Conservation (phyloP, 1,139 yeast genomes). For the Pichia sp. region DNA sequence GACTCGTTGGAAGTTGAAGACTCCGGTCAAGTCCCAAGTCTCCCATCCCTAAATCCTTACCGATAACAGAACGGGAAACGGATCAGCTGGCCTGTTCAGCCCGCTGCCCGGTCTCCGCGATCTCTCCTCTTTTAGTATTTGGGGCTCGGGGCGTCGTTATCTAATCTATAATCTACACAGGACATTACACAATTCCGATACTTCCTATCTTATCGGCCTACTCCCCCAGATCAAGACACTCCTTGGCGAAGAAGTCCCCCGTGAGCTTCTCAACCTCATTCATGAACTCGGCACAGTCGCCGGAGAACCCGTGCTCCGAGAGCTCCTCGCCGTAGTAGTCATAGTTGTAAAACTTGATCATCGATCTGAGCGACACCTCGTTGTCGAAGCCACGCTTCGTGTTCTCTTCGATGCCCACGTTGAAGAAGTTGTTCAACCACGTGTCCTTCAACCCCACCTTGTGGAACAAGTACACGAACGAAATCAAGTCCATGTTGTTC, state of each 20-base stretch:
- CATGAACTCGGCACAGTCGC: conserved; percentile 15
- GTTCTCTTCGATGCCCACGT: conserved; percentile 52
- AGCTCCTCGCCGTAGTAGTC: conserved; percentile 52
- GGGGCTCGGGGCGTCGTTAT: no score
- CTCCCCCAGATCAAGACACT: conserved; percentile 6
- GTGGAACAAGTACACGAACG: conserved; percentile 79
- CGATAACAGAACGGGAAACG: no score
- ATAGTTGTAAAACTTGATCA: conserved; percentile 76
- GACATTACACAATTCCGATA: no score
- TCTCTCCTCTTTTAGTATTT: no score
- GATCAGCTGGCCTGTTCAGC: no score
- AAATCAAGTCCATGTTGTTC: conserved; percentile 89
- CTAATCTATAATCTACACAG: no score
- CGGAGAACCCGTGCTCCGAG: conserved; percentile 32
- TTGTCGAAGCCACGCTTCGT: conserved; percentile 80
- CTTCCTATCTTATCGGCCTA: no score
- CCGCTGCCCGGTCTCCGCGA: no score
- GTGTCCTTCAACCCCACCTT: conserved; percentile 72
- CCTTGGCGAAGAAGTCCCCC: conserved; percentile 19
- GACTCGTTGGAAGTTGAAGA: no score
- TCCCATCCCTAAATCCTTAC: no score
- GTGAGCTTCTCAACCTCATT: conserved; percentile 13
- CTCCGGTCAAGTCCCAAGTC: no score
- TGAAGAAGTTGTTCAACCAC: conserved; percentile 73
- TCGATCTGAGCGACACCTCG: conserved; percentile 79